Base-by-base conservation (phyloP, 495 filamentous ascomycete genomes). In the Pyronema omphalodes region DNA sequence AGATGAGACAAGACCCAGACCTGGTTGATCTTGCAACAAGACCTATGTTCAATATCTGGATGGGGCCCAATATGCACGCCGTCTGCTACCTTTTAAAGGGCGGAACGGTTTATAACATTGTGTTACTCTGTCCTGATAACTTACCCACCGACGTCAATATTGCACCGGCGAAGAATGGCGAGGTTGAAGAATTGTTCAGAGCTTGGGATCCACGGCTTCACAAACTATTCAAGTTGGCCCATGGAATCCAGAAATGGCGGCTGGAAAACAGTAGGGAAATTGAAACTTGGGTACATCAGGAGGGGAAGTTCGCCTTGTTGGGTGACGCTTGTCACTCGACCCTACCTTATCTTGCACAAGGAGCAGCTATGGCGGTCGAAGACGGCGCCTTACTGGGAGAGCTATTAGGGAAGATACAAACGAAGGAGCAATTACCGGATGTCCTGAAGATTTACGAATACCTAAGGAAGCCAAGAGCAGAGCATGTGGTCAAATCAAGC, bases 1-100 rank as follows among this genome's bases (percentile, higher is more conserved):
- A 79, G 41, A 67, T 80, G 45, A 67, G 70, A 19, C 69, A 71
- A 44, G 67, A 73, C 9, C 66, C 66, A 0, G 68, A 71, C 12
- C 61, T 80, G 1, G 51, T 47, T n/a, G 55, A 69, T 40, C 67
- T 72, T 56, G 69, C 79, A 0, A 45, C 60, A 6, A 68, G 76
- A 17, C 74, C 79, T 0, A 72, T 73, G 12, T 79, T 84, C 12
- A 73, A 83, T 55, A 80, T 84, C 58, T 87, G 83, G 83, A 61
- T 84, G 23, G 76, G 74, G 0, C 77, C 78, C 3, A 52, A 64
- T 8, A 69, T 67, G 6, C 79, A 82, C 56, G 72, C 73, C 1
- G 76, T 79, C 1, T 75, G 72, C 19, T 82, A 82, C 54, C 69
- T 75, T 11, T 67, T 82, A 35, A 67, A 71, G 44, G 71, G 62